Evolutionary conservation across 768 basidiomycete species (phyloP).

Genomic region (Multifurca ochricompacta): DNA sequence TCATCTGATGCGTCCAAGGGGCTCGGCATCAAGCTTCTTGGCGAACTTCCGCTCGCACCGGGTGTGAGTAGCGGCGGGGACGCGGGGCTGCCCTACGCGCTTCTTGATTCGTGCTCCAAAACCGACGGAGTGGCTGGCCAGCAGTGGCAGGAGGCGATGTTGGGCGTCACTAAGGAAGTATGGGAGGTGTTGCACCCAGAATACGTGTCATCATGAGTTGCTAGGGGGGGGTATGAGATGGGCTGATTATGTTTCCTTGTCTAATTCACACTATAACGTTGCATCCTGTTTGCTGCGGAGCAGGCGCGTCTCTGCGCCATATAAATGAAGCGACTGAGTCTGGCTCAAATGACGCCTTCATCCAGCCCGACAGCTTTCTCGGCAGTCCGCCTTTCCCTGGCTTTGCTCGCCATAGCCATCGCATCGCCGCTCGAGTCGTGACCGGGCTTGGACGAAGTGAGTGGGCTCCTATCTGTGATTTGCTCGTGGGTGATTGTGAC

Average conservation of each 20-base stretch:
- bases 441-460: neutral
- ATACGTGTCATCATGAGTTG: neutral
- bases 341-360: neutral
- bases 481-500: conserved; percentile 1
- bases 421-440: neutral
- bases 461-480: neutral
- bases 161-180: conserved; percentile 25
- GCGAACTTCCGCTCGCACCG: conserved; percentile 73
- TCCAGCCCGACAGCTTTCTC: conserved; percentile 6
- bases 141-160: conserved; percentile 27
- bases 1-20: conserved; percentile 47
- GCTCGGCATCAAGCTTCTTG: conserved; percentile 59
- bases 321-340: neutral
- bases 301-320: neutral
- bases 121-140: conserved; percentile 11
- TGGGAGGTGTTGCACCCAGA: conserved; percentile 22
- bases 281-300: neutral
- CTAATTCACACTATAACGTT: neutral
- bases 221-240: neutral
- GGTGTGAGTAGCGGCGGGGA: conserved; percentile 71
- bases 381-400: neutral
- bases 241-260: neutral
- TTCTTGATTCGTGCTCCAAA: conserved; percentile 18
- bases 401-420: neutral
- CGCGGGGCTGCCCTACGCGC: conserved; percentile 48